Percentiles rank a stretch among this genome's conserved stretches.
Conservation (phyloP, 495 filamentous ascomycete genomes). For the Hypoxylon intermedium region DNA sequence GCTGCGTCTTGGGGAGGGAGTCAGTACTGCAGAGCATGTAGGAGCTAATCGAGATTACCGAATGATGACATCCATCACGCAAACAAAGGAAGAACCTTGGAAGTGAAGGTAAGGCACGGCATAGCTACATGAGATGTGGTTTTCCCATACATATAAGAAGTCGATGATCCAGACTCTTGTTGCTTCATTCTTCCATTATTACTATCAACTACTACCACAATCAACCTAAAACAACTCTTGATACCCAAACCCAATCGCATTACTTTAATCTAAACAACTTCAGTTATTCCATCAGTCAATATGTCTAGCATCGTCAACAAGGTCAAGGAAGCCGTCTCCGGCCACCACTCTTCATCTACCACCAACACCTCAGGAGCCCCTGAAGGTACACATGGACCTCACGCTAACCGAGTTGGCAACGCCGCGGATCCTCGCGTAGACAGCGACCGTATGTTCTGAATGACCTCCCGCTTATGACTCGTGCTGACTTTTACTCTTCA, state of each 20-base stretch:
- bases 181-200: not conserved
- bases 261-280: not conserved
- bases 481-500: constrained; percentile 1
- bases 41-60: constrained; percentile 33
- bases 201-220: constrained; percentile 9
- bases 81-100: constrained; percentile 15
- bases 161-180: not conserved
- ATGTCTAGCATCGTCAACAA: constrained; percentile 77
- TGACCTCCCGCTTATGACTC: constrained; percentile 1
- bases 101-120: constrained; percentile 5
- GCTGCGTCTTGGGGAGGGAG: not conserved
- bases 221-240: constrained; percentile 14
- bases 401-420: constrained; percentile 52
- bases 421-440: constrained; percentile 58
- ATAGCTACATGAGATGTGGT: constrained; percentile 1
- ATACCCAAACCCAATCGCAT: constrained; percentile 4
- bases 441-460: constrained; percentile 49
- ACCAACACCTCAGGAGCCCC: constrained; percentile 37
- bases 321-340: constrained; percentile 71
- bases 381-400: constrained; percentile 54
- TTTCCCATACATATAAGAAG: constrained; percentile 23
- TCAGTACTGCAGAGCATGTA: not conserved
- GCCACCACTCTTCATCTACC: constrained; percentile 47
- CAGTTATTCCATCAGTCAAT: constrained; percentile 40
- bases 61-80: constrained; percentile 27